Percentiles rank a stretch among this genome's conserved stretches.
These are phyloP conservation scores for Fomitopsis betulina DNA, from an alignment of 1,284 basidiomycete species.

Conservation along the genomic window DNA sequence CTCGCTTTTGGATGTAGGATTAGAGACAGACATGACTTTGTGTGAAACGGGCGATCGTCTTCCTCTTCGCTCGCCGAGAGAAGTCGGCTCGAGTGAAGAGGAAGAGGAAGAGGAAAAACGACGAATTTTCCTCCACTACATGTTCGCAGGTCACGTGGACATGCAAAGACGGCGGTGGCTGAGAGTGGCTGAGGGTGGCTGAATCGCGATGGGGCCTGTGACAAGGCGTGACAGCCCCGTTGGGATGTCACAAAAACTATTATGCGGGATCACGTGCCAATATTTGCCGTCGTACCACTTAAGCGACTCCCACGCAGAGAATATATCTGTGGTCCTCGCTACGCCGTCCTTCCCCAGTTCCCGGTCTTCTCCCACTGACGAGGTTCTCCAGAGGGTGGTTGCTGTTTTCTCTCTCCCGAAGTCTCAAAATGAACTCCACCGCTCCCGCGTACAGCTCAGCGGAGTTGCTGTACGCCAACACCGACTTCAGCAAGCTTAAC, in stretches of 20 bases:
- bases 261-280: not conserved
- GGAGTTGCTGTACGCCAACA: constrained; percentile 48
- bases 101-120: constrained; percentile 35
- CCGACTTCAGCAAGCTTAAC: constrained; percentile 63
- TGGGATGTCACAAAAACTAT: not conserved
- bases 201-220: not conserved
- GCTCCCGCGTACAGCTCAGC: constrained; percentile 19
- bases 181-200: not conserved
- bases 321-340: constrained; percentile 1
- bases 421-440: constrained; percentile 22
- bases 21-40: constrained; percentile 28
- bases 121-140: not conserved
- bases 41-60: constrained; percentile 31
- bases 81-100: constrained; percentile 37
- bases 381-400: not conserved
- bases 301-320: not conserved
- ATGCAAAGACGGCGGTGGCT: not conserved
- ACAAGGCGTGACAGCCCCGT: not conserved
- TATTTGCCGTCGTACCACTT: constrained; percentile 6
- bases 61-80: constrained; percentile 49
- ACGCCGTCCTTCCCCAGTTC: not conserved
- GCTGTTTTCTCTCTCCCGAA: not conserved
- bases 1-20: constrained; percentile 23
- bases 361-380: not conserved
- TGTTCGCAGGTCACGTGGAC: constrained; percentile 1